Conservation (phyloP, 2,329 filamentous ascomycete species). For the Endothia cerciana region DNA sequence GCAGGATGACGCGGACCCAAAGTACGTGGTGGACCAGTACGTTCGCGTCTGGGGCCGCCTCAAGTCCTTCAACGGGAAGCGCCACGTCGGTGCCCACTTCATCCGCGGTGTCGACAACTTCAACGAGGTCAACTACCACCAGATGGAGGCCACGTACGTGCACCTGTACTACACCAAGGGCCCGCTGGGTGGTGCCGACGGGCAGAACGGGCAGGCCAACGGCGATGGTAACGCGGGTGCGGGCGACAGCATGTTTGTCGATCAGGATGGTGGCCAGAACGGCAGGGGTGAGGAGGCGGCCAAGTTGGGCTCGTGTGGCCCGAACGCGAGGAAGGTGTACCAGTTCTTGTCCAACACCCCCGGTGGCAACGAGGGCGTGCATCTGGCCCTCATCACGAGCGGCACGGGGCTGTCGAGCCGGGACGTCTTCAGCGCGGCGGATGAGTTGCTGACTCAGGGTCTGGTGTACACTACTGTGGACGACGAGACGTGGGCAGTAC, state of each 20-base stretch:
- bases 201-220: slow-evolving; percentile 40
- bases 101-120: slow-evolving; percentile 80
- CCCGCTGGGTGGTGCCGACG: slow-evolving; percentile 46
- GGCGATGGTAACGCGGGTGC: slow-evolving; percentile 42
- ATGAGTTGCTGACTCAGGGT: slow-evolving; percentile 76
- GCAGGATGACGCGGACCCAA: slow-evolving; percentile 50
- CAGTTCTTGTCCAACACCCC: slow-evolving; percentile 67
- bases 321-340: slow-evolving; percentile 71
- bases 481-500: slow-evolving; percentile 86
- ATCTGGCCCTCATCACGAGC: slow-evolving; percentile 76
- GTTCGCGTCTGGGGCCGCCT: slow-evolving; percentile 85
- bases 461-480: slow-evolving; percentile 90
- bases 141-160: slow-evolving; percentile 86
- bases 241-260: slow-evolving; percentile 60
- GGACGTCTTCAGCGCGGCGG: slow-evolving; percentile 76
- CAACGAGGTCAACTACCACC: slow-evolving; percentile 92
- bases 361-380: slow-evolving; percentile 80
- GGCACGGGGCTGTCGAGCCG: slow-evolving; percentile 66
- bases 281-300: slow-evolving; percentile 43
- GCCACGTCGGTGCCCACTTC: slow-evolving; percentile 78
- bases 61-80: slow-evolving; percentile 82
- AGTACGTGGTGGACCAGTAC: slow-evolving; percentile 74
- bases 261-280: slow-evolving; percentile 48
- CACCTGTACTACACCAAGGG: slow-evolving; percentile 84
- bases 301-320: slow-evolving; percentile 54